A percentile compares a stretch with the other conserved stretches of the same genome.
Conservation (phyloP, 768 basidiomycete species). For the Auricularia cornea region DNA sequence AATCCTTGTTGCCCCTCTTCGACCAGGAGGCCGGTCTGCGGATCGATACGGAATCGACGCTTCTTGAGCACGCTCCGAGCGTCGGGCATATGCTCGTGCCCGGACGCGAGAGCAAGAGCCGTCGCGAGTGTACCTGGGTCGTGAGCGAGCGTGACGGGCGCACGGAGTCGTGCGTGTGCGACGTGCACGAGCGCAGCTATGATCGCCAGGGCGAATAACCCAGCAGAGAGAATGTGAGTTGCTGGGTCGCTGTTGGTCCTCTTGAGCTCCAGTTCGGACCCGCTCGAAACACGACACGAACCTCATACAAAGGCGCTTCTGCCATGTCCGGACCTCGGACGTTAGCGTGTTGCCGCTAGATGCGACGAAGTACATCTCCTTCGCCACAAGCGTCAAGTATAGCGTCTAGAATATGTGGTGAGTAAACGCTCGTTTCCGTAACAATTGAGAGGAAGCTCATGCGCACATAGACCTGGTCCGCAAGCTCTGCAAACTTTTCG, state of each 20-base stretch:
- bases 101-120: constrained; percentile 40
- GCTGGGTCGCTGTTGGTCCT: constrained; percentile 31
- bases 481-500: constrained; percentile 26
- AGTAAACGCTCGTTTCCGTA: background rate
- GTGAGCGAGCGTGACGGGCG: constrained; percentile 36
- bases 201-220: constrained; percentile 38
- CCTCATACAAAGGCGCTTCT: constrained; percentile 43
- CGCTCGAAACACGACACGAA: too few relatives aligned
- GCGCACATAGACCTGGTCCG: constrained; percentile 42
- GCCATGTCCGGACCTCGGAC: constrained; percentile 35
- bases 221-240: constrained; percentile 34
- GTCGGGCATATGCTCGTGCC: background rate
- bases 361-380: constrained; percentile 41
- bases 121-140: constrained; percentile 49
- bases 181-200: constrained; percentile 37
- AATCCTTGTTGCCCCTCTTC: background rate
- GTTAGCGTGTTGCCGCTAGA: constrained; percentile 25
- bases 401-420: constrained; percentile 23
- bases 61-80: background rate
- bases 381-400: constrained; percentile 43
- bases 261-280: too few relatives aligned
- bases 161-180: constrained; percentile 38
- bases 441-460: background rate
- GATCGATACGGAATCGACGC: background rate
- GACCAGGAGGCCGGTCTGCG: background rate